Evolutionary conservation across 2,329 filamentous ascomycete species (phyloP).

Genomic region (Lasiodiplodia gonubiensis): DNA sequence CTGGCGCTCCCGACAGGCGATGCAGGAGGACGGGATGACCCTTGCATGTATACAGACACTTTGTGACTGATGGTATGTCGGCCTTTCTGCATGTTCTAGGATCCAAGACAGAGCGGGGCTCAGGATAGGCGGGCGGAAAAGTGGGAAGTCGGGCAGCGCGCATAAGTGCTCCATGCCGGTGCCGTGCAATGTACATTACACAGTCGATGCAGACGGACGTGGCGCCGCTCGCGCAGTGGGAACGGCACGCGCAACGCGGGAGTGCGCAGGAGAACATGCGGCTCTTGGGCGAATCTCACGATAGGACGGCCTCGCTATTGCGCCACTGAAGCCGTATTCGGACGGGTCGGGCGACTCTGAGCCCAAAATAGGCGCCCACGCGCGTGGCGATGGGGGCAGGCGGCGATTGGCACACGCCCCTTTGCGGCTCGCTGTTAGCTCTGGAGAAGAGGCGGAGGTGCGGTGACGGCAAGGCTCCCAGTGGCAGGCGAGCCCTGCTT

Average conservation of each 20-base stretch:
- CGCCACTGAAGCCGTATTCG: constrained; percentile 12
- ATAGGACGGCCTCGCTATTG: background rate
- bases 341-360: background rate
- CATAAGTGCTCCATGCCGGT: constrained; percentile 19
- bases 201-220: constrained; percentile 26
- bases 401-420: constrained; percentile 25
- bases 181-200: constrained; percentile 10
- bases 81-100: constrained; percentile 14
- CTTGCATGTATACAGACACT: constrained; percentile 20
- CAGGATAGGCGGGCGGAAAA: constrained; percentile 10
- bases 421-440: constrained; percentile 23
- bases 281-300: constrained; percentile 26
- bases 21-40: constrained; percentile 17
- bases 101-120: constrained; percentile 4
- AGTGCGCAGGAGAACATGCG: constrained; percentile 24
- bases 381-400: constrained; percentile 14
- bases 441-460: constrained; percentile 6
- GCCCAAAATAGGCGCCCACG: constrained; percentile 23
- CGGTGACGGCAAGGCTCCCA: constrained; percentile 24
- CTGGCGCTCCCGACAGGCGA: constrained; percentile 17
- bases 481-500: constrained; percentile 13
- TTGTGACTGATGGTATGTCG: constrained; percentile 23
- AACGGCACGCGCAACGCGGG: constrained; percentile 17
- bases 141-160: constrained; percentile 14
- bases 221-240: constrained; percentile 22